Conservation (phyloP, 2,329 filamentous ascomycete genomes). For the Colletotrichum sp. region DNA sequence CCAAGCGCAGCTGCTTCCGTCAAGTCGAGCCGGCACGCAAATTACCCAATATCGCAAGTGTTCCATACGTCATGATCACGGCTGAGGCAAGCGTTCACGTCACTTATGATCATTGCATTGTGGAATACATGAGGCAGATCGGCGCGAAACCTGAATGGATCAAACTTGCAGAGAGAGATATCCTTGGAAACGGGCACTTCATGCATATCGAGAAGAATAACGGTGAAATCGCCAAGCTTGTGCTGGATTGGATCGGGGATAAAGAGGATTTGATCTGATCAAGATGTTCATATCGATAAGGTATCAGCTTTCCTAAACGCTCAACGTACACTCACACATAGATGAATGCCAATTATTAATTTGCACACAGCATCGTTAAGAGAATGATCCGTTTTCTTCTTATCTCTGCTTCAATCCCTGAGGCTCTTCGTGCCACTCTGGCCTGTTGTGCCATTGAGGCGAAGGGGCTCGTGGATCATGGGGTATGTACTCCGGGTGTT, state of each 20-base stretch:
- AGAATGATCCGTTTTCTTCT: not conserved
- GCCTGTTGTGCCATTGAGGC: constrained; percentile 2
- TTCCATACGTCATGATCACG: constrained; percentile 56
- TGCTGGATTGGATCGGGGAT: constrained; percentile 41
- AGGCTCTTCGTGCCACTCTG: not conserved
- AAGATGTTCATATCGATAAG: not conserved
- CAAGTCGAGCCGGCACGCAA: constrained; percentile 31
- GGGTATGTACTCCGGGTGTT: not conserved
- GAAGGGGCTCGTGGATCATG: not conserved
- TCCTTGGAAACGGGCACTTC: constrained; percentile 61
- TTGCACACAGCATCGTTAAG: not conserved
- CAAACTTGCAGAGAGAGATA: constrained; percentile 44
- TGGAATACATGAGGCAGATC: constrained; percentile 56
- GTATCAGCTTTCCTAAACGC: not conserved
- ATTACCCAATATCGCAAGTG: constrained; percentile 50
- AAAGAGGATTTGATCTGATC: not conserved
- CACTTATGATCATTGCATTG: constrained; percentile 59
- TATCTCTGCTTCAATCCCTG: not conserved
- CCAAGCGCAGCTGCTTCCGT: not conserved
- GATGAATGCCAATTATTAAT: not conserved
- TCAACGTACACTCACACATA: not conserved
- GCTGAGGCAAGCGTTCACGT: constrained; percentile 57
- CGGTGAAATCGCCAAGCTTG: constrained; percentile 39
- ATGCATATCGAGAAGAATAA: constrained; percentile 60
- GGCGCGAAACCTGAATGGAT: constrained; percentile 50